phyloP scores from a whole-genome alignment of 441 rosid genomes.

The Aquilaria agallochum region DNA sequence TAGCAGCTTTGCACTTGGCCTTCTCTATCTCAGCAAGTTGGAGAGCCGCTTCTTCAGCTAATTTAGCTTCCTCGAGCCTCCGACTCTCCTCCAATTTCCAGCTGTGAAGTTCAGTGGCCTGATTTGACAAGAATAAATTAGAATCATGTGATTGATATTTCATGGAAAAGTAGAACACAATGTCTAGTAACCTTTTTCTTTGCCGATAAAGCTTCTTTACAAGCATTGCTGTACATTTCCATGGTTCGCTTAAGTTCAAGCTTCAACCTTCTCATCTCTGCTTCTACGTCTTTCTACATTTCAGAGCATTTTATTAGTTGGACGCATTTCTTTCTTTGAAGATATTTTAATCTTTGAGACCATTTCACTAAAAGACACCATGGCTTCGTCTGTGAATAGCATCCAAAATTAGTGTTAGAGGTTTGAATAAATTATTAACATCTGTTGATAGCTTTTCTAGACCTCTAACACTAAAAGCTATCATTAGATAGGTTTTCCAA shows the following conservation, averaged over 20 bases:
- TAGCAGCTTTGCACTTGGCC: conserved; percentile 64
- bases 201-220: conserved; percentile 80
- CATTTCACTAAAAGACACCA: not conserved
- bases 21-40: conserved; percentile 70
- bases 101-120: conserved; percentile 64
- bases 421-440: too few species aligned
- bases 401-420: too few species aligned
- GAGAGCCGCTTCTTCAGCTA: conserved; percentile 66
- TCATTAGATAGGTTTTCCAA: not conserved
- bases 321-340: too few species aligned
- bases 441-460: too few species aligned
- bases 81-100: conserved; percentile 62
- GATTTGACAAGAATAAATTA: conserved; percentile 6
- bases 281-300: conserved; percentile 64
- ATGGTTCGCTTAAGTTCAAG: conserved; percentile 87
- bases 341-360: not conserved
- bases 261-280: conserved; percentile 79
- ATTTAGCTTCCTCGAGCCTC: conserved; percentile 55
- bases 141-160: not conserved
- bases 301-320: not conserved
- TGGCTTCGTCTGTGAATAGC: not conserved
- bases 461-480: too few species aligned
- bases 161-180: not conserved
- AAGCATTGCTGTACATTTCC: conserved; percentile 81
- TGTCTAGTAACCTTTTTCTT: conserved; percentile 48